Evolutionary conservation across 1,139 yeast genomes (phyloP), one percentile per base, ranked within the genome.

Genomic region (Saccharomyces hybrid): DNA sequence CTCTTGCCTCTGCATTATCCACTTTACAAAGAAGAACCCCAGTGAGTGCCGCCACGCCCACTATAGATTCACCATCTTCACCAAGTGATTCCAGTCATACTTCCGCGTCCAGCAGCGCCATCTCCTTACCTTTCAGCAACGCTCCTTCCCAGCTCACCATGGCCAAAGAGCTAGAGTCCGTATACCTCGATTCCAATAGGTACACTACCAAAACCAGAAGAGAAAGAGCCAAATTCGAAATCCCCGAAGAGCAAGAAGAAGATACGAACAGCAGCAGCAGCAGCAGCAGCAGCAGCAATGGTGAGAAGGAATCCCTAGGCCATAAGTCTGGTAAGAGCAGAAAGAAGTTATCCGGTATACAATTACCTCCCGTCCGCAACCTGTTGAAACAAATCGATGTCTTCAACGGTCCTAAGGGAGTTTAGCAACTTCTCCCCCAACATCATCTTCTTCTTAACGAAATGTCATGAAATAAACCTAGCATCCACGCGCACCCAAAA

Each of bases 311-410:
- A 14, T 38, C 44, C 7, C 44, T 38, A 16, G 44, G 2, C 11
- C 44, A 16, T 16, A 11, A 38, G 11, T 16, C 24, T 2, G 11
- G 44, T 3, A 38, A 38, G 11, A 16, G n/a, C 44, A 16, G 44
- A 16, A 38, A 38, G 8, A 38, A 38, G 3, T 16, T 38, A 21
- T 38, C 44, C 16, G 44, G 44, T 4, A 58, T 64, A 8, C 59
- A 57, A 46, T 49, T 64, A 29, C 68, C 68, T n/a, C 65, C 68
- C 14, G 54, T 64, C 46, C 61, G 65, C 52, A 64, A 61, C 54
- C 59, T 64, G 32, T 51, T 64, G 29, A 62, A 54, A 49, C 62
- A 62, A 47, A 62, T 64, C 29, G 64, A 62, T 41, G 54, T 59
- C 29, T 64, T 62, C 56, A 61, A 62, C 48, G 55, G 56, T 51